phyloP scores from a whole-genome alignment of 352 stramenopile genomes.

The Plasmopara viticola region DNA sequence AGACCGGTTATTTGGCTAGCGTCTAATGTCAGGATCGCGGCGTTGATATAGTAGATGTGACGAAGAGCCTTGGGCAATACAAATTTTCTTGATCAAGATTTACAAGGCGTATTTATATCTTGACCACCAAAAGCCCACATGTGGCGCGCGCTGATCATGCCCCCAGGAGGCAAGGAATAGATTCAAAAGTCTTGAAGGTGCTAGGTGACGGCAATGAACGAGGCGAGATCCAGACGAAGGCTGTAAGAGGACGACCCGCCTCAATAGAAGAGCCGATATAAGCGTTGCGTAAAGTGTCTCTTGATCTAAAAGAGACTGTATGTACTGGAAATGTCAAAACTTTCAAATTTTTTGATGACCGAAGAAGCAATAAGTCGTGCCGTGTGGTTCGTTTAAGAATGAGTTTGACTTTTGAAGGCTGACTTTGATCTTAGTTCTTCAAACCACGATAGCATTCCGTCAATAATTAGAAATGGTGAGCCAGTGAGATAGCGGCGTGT shows the following conservation, averaged over 20 bases:
- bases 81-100: no score
- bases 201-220: no score
- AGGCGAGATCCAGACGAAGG: no score
- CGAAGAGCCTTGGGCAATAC: no score
- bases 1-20: no score
- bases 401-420: conserved; percentile 1
- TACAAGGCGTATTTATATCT: no score
- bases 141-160: no score
- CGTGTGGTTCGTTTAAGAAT: conserved; percentile 4
- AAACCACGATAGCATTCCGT: not conserved
- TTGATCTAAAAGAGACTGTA: not conserved
- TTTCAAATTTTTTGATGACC: not conserved
- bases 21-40: no score
- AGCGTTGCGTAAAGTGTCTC: not conserved
- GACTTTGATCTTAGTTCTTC: conserved; percentile 6
- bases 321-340: not conserved
- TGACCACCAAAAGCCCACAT: no score
- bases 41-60: no score
- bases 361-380: not conserved
- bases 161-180: no score
- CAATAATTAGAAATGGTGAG: conserved; percentile 1
- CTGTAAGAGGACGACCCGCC: not conserved
- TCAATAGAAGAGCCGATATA: not conserved
- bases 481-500: not conserved
- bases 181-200: no score